Evolutionary conservation across 495 filamentous ascomycete species (phyloP).

Genomic region (Tetracladium setigerum): DNA sequence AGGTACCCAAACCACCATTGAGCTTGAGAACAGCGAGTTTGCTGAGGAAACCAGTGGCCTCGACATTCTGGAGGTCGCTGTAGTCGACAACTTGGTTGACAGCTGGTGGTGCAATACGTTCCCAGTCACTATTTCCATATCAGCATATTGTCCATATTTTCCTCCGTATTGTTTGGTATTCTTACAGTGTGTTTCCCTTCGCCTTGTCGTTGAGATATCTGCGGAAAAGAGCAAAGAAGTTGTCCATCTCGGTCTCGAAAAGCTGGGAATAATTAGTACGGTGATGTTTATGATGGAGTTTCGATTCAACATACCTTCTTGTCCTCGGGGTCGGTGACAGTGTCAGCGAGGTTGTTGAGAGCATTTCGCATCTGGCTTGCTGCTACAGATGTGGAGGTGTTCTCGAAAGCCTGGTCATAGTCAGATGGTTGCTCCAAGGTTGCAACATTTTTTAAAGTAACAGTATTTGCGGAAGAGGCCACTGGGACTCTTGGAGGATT

Average conservation of each 20-base stretch:
- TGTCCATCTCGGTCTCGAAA: conserved; percentile 99
- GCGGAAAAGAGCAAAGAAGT: conserved; percentile 98
- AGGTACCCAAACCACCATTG: conserved; percentile 98
- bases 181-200: conserved; percentile 82
- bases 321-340: conserved; percentile 68
- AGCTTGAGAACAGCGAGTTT: conserved; percentile 99
- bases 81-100: conserved; percentile 91
- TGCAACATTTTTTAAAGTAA: too few species aligned
- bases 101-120: conserved; percentile 88
- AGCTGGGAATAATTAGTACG: conserved; percentile 31
- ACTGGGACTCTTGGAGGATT: too few species aligned
- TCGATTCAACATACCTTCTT: conserved; percentile 57
- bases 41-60: conserved; percentile 87
- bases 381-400: conserved; percentile 95
- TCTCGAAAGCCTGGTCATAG: conserved; percentile 80
- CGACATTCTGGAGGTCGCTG: conserved; percentile 71
- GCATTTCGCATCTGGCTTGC: conserved; percentile 99
- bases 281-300: not conserved
- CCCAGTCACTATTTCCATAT: conserved; percentile 63
- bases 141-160: conserved; percentile 10
- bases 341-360: conserved; percentile 85
- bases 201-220: conserved; percentile 98
- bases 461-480: too few species aligned
- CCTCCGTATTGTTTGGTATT: conserved; percentile 3
- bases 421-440: too few species aligned